Percentiles rank a stretch among this genome's conserved stretches.
These are phyloP conservation scores for Tephrocybe sp. DNA, from an alignment of 768 basidiomycete species.

Conservation along the genomic window DNA sequence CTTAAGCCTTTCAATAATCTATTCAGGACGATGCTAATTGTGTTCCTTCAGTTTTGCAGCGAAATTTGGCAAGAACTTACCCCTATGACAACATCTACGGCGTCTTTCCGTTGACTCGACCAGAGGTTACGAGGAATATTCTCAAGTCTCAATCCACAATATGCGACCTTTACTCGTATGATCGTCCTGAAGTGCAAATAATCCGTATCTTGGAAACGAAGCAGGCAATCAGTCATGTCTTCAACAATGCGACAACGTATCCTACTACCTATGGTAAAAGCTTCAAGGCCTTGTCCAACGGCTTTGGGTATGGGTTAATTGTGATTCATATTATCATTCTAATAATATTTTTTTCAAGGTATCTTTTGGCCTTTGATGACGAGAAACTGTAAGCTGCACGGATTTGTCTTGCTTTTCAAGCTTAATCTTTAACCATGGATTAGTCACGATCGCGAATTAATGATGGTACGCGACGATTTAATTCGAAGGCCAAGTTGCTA, in stretches of 20 bases:
- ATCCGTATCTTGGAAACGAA: conserved; percentile 12
- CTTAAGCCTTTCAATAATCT: neutral
- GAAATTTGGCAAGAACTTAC: conserved; percentile 20
- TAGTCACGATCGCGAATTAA: conserved; percentile 20
- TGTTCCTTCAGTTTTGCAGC: conserved; percentile 18
- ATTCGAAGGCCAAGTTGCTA: neutral
- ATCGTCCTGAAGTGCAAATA: conserved; percentile 7
- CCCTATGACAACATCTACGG: conserved; percentile 21
- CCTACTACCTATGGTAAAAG: conserved; percentile 13
- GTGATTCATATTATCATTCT: neutral
- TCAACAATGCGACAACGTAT: conserved; percentile 16
- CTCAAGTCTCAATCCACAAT: neutral
- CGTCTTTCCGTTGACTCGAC: conserved; percentile 21
- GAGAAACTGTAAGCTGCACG: conserved; percentile 10
- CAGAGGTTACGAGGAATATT: neutral
- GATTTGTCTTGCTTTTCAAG: neutral
- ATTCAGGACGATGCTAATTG: neutral
- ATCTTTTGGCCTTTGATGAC: conserved; percentile 19
- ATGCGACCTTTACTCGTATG: conserved; percentile 5
- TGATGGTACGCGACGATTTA: conserved; percentile 14
- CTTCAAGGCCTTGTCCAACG: conserved; percentile 15
- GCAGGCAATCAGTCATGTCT: conserved; percentile 17
- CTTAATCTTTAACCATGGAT: neutral
- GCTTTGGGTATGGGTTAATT: conserved; percentile 17
- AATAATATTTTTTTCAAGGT: conserved; percentile 6